Conservation (phyloP, 768 basidiomycete species). For the Gelatoporia subvermispora region DNA sequence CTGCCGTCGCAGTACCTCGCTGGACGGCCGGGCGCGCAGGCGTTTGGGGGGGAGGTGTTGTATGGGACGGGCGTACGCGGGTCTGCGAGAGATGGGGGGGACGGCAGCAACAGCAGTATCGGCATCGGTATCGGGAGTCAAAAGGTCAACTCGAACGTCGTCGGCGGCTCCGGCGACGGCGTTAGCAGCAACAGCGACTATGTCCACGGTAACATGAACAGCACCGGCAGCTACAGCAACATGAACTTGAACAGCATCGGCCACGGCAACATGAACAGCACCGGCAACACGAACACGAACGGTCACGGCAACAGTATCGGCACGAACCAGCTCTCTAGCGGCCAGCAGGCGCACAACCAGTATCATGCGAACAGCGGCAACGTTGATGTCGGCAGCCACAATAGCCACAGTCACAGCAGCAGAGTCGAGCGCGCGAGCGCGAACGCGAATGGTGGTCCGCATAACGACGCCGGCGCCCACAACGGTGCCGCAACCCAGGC, state of each 20-base stretch:
- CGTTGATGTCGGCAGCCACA: background rate
- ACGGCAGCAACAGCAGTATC: too few relatives aligned
- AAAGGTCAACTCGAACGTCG: too few relatives aligned
- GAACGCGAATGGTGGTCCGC: too few relatives aligned
- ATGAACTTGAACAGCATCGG: slow-evolving; percentile 1
- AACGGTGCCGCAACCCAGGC: background rate
- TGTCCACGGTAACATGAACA: background rate
- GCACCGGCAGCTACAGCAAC: background rate
- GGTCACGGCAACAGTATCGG: background rate
- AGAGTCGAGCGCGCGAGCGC: too few relatives aligned
- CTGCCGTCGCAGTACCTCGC: slow-evolving; percentile 20
- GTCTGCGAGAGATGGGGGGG: too few relatives aligned
- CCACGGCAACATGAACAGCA: slow-evolving; percentile 1
- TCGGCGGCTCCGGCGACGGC: too few relatives aligned
- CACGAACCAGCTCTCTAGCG: background rate
- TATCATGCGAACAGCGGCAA: background rate
- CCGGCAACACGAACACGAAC: slow-evolving; percentile 3
- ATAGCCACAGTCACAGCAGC: background rate
- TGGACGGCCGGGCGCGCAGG: background rate
- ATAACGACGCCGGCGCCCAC: too few relatives aligned
- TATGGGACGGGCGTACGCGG: too few relatives aligned
- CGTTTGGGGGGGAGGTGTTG: background rate
- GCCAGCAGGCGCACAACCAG: background rate
- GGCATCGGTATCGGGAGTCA: too few relatives aligned
- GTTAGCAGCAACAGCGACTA: background rate